A percentile compares a stretch with the other conserved stretches of the same genome.
Evolutionary conservation across 148 eudicot genomes (phyloP).

Genomic region (Camellia sinensis): DNA sequence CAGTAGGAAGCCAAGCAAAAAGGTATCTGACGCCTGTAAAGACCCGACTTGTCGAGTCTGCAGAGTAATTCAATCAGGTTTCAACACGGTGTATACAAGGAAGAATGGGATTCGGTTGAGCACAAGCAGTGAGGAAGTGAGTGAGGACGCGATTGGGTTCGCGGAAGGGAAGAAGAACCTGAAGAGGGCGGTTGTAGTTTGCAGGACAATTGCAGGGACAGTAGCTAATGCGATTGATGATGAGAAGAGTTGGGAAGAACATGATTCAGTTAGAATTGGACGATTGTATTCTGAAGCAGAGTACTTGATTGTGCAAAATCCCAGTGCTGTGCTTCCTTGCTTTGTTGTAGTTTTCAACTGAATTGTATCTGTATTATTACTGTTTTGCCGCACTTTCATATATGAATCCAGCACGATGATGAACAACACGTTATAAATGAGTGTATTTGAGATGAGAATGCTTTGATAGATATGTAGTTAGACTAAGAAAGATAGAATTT

Average conservation of each 20-base stretch:
- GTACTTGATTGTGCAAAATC: constrained; percentile 21
- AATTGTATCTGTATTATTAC: neutral
- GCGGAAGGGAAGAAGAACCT: neutral
- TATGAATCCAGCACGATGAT: too few species aligned
- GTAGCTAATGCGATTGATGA: constrained; percentile 3
- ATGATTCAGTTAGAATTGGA: constrained; percentile 15
- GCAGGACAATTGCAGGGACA: constrained; percentile 18
- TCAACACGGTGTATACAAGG: constrained; percentile 6
- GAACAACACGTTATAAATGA: too few species aligned
- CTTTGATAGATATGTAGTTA: too few species aligned
- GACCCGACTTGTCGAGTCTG: neutral
- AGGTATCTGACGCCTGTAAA: neutral
- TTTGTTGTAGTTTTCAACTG: constrained; percentile 18
- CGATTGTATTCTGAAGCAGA: neutral
- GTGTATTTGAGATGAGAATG: too few species aligned
- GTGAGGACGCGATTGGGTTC: neutral
- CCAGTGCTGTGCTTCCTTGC: constrained; percentile 24
- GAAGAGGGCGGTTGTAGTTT: constrained; percentile 17
- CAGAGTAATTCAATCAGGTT: constrained; percentile 15
- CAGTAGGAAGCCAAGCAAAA: neutral
- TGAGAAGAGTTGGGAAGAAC: neutral
- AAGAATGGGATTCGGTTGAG: constrained; percentile 16
- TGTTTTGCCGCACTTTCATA: neutral
- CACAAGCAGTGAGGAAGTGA: constrained; percentile 19
- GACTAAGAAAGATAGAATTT: too few species aligned